phyloP scores from a whole-genome alignment of 208 protist species.

The Trichomonas gallinae region DNA sequence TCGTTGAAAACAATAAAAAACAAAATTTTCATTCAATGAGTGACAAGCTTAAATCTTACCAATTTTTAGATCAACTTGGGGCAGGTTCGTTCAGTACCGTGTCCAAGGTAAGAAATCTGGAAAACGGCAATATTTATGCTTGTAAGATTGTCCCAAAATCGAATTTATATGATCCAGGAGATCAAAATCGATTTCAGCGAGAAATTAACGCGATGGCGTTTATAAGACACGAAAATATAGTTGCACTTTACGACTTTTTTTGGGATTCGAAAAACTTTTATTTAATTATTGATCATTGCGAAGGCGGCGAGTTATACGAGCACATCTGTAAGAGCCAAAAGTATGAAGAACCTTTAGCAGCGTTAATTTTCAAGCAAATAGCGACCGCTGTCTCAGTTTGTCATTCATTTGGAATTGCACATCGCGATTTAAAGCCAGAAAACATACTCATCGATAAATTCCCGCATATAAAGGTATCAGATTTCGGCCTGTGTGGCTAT shows the following conservation, averaged over 20 bases:
- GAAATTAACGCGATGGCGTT: constrained; percentile 11
- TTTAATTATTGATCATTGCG: not conserved
- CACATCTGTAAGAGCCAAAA: not conserved
- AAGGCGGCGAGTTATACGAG: not conserved
- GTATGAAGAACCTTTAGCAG: not conserved
- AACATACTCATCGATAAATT: not conserved
- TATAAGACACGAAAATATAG: constrained; percentile 6
- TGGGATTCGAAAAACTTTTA: constrained; percentile 6
- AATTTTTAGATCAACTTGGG: not conserved
- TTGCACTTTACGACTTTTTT: not conserved
- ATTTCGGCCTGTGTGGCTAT: constrained; percentile 1
- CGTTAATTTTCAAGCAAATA: not conserved
- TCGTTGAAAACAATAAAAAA: not conserved
- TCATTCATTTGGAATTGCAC: not conserved
- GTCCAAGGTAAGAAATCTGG: not conserved
- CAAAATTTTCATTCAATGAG: not conserved
- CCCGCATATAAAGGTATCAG: not conserved
- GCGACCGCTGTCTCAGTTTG: not conserved
- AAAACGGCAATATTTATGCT: not conserved
- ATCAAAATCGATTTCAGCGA: not conserved
- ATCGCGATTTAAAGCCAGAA: not conserved
- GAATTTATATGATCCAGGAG: not conserved
- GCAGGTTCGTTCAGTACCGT: not conserved
- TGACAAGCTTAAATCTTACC: not conserved
- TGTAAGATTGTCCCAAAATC: not conserved